Evolutionary conservation across 805 yeast genomes (phyloP).

Genomic region (Naumovozyma castellii): DNA sequence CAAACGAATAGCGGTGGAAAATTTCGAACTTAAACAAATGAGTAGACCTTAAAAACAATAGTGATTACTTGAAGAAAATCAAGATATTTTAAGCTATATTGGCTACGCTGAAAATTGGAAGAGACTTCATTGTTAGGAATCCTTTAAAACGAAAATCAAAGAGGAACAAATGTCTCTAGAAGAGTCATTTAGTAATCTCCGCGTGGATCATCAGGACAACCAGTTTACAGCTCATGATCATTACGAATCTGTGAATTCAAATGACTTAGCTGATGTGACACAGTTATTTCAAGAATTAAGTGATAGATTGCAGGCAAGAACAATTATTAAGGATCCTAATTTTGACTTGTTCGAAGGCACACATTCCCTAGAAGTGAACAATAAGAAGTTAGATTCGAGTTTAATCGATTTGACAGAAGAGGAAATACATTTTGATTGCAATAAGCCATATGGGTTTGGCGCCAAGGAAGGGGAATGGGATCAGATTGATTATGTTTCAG

Average conservation of each 20-base stretch:
- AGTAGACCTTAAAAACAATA: too few species aligned
- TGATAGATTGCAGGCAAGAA: slow-evolving; percentile 36
- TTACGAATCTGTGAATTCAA: neutral
- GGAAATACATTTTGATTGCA: slow-evolving; percentile 41
- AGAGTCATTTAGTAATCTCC: too few species aligned
- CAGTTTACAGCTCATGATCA: neutral
- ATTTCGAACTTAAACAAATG: too few species aligned
- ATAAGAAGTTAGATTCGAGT: slow-evolving; percentile 70
- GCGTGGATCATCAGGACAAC: neutral
- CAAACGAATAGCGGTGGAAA: too few species aligned
- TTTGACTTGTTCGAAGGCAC: slow-evolving; percentile 77
- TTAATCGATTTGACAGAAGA: slow-evolving; percentile 38
- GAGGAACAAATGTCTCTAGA: too few species aligned
- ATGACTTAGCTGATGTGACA: slow-evolving; percentile 45
- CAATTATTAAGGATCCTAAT: slow-evolving; percentile 47
- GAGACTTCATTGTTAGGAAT: too few species aligned
- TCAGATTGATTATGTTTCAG: slow-evolving; percentile 35
- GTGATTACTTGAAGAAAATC: too few species aligned
- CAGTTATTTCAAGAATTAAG: slow-evolving; percentile 36
- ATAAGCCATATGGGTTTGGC: slow-evolving; percentile 13
- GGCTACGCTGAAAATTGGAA: too few species aligned
- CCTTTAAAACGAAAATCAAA: too few species aligned
- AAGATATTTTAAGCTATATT: too few species aligned
- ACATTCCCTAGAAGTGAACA: slow-evolving; percentile 72
- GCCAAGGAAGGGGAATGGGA: slow-evolving; percentile 18